Base-by-base conservation (phyloP, 192 early-diverging fungal genomes). In the Linnemannia schmuckeri region DNA sequence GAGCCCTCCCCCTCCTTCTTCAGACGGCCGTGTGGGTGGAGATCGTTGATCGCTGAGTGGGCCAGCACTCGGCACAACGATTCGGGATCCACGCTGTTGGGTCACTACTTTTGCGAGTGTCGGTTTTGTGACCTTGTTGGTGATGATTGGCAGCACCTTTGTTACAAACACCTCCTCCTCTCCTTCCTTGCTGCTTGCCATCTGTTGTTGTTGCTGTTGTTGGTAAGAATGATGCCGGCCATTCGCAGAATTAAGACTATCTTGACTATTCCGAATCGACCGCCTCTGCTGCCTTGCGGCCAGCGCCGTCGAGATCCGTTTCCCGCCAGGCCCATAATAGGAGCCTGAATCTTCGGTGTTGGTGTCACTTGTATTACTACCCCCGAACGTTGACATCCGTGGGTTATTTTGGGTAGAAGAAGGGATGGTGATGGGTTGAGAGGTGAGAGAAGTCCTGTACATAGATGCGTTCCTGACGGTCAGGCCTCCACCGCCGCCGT, bases 381-480 rank as follows among this genome's bases (percentile, higher is more conserved):
- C 76, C 17, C 63, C 75, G 55, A 55, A 81, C 79, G 77, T 86
- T 18, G 79, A 86, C 72, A 66, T 40, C 0, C 75, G 73, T 35
- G 57, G 17, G 27, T 70, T 75, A 40, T 66, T 75, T 7, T 54
- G 46, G 27, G 30, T 47, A 46, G 63, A 70, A 18, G n/a, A 30
- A 9, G 61, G 76, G 55, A 47, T 74, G 33, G 3, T 17, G 33
- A 47, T 75, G 72, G 61, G 68, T 74, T 75, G 79, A 1, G 47
- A 38, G 6, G 71, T 47, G 44, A 70, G 71, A 6, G 72, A 72
- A 44, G 37, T 57, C 38, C 72, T 38, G 38, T 86, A 86, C 70
- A 77, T 72, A 2, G 84, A 86, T 35, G 79, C 61, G 55, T 87
- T 87, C 70, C 85, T 42, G 63, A 87, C 76, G 17, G 85, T 87